Evolutionary conservation across 1,139 yeast species (phyloP), one percentile per base, ranked within the genome.

Genomic region (Kluyveromyces marxianus): DNA sequence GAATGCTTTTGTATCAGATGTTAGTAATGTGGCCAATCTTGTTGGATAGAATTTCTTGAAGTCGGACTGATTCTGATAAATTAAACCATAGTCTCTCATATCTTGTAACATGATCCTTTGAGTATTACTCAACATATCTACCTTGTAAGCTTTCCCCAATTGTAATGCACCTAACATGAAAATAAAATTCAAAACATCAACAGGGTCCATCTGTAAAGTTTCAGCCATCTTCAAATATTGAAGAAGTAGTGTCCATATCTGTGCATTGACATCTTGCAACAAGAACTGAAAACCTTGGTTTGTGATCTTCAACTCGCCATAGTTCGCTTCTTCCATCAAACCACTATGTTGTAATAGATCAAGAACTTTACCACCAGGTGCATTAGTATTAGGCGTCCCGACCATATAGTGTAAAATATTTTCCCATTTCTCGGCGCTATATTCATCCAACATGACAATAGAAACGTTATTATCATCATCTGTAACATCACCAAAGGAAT

Each of bases 321-420:
- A 63, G 41, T 68, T 60, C 41, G 79, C 83, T 14, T 35, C 44
- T 57, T 85, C 95, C 96, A 92, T 89, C 45, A 92, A 70, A 2
- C 90, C 92, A 48, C 96, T 85, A 68, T 82, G 88, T 52, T 76
- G 74, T 41, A 84, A 66, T 25, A 84, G 66, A 33, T 79, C 75
- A 39, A 84, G 66, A 1, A 84, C 92, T 25, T 86, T 84, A 27
- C 74, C 72, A 33, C 87, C 80, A 4, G 96, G 95, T 2, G 76
- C 69, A 7, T 71, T 70, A 25, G 79, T 69, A 41, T 81, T 69
- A 47, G 84, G 84, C 0, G 96, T 87, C 3, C 97, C 97, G 40
- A 92, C 98, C 97, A 92, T 92, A 67, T 83, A 92, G 71, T 94
- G 98, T 56, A 94, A 71, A 55, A 94, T 92, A 4, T 88, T 80